phyloP scores from a whole-genome alignment of 176 grass and related monocot species.

The Phragmites australis region DNA sequence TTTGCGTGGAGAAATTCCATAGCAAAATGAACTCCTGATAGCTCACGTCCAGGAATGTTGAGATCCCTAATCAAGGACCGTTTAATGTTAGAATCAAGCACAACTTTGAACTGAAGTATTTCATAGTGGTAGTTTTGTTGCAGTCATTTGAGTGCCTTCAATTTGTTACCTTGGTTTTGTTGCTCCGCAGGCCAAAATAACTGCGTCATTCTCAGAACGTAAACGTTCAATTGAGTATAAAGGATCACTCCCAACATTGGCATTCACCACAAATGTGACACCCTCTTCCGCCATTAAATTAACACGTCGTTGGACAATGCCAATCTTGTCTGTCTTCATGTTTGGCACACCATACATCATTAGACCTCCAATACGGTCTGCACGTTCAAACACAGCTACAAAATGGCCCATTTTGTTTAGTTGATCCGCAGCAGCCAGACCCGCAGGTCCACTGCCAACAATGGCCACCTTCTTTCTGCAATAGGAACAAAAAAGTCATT shows the following conservation, averaged over 20 bases:
- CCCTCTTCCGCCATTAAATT: slow-evolving; percentile 93
- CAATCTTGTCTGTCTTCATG: slow-evolving; percentile 97
- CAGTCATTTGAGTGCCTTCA: not conserved
- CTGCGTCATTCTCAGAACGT: slow-evolving; percentile 66
- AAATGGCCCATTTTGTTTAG: slow-evolving; percentile 98
- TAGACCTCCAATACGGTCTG: slow-evolving; percentile 89
- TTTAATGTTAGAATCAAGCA: slow-evolving; percentile 25
- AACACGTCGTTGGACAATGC: slow-evolving; percentile 83
- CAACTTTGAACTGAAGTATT: not conserved
- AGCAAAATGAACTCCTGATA: slow-evolving; percentile 90
- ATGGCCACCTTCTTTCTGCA: slow-evolving; percentile 96
- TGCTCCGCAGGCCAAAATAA: slow-evolving; percentile 93
- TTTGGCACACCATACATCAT: slow-evolving; percentile 99
- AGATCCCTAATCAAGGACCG: slow-evolving; percentile 67
- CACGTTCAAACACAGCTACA: slow-evolving; percentile 93
- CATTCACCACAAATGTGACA: slow-evolving; percentile 90
- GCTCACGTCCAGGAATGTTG: slow-evolving; percentile 69
- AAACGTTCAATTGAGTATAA: slow-evolving; percentile 68
- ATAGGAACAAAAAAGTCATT: slow-evolving; percentile 13
- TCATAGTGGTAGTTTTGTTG: not conserved
- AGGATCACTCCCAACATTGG: slow-evolving; percentile 75
- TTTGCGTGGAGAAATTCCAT: slow-evolving; percentile 98
- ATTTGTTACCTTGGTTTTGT: slow-evolving; percentile 79
- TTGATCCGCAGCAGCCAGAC: slow-evolving; percentile 93
- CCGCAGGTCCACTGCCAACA: slow-evolving; percentile 87